A percentile compares a stretch with the other conserved stretches of the same genome.
phyloP scores from a whole-genome alignment of 2,329 filamentous ascomycete species.

The Fusarium sp. region DNA sequence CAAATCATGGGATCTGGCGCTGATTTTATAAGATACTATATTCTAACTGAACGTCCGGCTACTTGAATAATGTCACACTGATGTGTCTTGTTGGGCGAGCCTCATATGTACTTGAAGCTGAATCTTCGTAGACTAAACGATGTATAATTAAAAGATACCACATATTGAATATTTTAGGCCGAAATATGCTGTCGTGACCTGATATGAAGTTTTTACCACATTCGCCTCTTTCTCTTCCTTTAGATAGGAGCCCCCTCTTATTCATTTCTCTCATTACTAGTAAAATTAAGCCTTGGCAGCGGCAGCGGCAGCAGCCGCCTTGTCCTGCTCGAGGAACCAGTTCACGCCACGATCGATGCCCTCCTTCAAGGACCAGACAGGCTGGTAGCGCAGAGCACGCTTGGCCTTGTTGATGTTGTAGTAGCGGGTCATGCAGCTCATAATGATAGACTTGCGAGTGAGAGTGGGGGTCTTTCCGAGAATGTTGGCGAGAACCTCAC shows the following conservation, averaged over 20 bases:
- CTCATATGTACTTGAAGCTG: not conserved
- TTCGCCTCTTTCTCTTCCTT: not conserved
- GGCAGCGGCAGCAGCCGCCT: constrained; percentile 36
- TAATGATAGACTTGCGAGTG: constrained; percentile 68
- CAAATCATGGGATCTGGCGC: not conserved
- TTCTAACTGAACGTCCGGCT: not conserved
- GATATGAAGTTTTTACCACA: constrained; percentile 3
- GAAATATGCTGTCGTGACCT: constrained; percentile 6
- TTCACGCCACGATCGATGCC: constrained; percentile 64
- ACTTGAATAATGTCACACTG: not conserved
- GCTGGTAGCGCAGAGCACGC: constrained; percentile 73
- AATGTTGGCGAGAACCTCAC: constrained; percentile 61
- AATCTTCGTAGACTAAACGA: not conserved
- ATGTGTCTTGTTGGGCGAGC: not conserved
- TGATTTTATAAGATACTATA: not conserved
- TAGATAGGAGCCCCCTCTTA: not conserved
- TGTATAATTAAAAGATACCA: constrained; percentile 18
- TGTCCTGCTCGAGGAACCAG: constrained; percentile 65
- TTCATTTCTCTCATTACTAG: not conserved
- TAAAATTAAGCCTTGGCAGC: constrained; percentile 35
- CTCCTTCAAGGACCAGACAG: constrained; percentile 72
- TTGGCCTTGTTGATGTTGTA: constrained; percentile 82
- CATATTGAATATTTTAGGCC: constrained; percentile 10
- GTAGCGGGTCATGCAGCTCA: constrained; percentile 79
- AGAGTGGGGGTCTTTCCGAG: constrained; percentile 65